A percentile compares a stretch with the other conserved stretches of the same genome.
These are phyloP conservation scores for Margaritispora aquatica DNA, from an alignment of 495 filamentous ascomycete species.

Conservation along the genomic window DNA sequence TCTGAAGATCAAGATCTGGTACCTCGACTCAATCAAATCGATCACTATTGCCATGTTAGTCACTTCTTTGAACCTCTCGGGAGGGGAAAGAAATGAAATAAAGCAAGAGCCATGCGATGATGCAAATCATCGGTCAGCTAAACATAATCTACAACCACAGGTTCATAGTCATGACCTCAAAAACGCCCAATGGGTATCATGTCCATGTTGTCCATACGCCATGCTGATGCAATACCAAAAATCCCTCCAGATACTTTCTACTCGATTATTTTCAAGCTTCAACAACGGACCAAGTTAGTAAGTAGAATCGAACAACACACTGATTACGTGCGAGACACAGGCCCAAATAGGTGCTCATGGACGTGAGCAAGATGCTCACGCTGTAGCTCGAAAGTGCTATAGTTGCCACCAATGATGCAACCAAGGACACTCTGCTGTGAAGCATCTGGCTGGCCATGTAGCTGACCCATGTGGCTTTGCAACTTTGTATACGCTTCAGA, in stretches of 20 bases:
- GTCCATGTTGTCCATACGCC: slow-evolving; percentile 19
- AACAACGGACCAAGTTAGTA: neutral
- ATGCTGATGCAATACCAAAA: slow-evolving; percentile 3
- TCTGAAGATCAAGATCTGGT: neutral
- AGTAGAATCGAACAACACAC: neutral
- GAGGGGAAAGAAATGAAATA: slow-evolving; percentile 6
- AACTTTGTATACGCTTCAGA: slow-evolving; percentile 52
- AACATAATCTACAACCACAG: slow-evolving; percentile 17
- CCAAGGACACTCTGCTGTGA: slow-evolving; percentile 53
- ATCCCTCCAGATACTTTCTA: slow-evolving; percentile 3
- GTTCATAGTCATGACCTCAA: slow-evolving; percentile 7
- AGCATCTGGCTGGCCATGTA: slow-evolving; percentile 18
- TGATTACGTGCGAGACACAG: neutral
- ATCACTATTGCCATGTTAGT: slow-evolving; percentile 25
- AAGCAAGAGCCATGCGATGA: slow-evolving; percentile 2
- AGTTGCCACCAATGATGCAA: slow-evolving; percentile 64
- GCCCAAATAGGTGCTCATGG: slow-evolving; percentile 19
- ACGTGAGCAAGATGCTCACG: slow-evolving; percentile 33
- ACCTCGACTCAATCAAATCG: slow-evolving; percentile 6
- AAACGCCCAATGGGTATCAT: slow-evolving; percentile 19
- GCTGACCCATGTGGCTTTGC: slow-evolving; percentile 46
- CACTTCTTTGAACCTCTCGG: neutral
- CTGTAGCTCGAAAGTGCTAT: slow-evolving; percentile 60
- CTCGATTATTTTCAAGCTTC: slow-evolving; percentile 1
- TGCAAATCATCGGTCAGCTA: neutral